These are phyloP conservation scores for Emergomyces orientalis DNA, from an alignment of 2,329 filamentous ascomycete genomes.

Conservation along the genomic window DNA sequence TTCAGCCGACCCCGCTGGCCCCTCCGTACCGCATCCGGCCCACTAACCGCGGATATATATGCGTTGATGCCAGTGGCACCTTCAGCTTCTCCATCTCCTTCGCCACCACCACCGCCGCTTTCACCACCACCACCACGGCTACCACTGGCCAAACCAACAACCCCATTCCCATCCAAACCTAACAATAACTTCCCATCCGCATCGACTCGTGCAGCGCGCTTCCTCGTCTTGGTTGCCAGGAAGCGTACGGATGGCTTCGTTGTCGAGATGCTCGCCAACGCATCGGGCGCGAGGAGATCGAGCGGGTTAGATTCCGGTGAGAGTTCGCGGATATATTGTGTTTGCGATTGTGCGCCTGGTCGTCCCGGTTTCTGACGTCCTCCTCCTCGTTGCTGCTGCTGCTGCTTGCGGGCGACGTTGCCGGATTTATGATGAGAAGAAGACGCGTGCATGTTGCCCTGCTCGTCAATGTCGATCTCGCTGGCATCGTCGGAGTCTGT, in stretches of 20 bases:
- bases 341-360: conserved; percentile 32
- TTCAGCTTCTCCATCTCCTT: conserved; percentile 8
- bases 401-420: conserved; percentile 25
- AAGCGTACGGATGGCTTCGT: conserved; percentile 60
- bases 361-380: conserved; percentile 44
- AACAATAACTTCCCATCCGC: conserved; percentile 38
- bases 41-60: conserved; percentile 52
- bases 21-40: conserved; percentile 48
- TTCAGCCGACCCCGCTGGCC: conserved; percentile 53
- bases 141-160: conserved; percentile 36
- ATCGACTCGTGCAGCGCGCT: conserved; percentile 35
- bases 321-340: conserved; percentile 71
- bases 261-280: conserved; percentile 84
- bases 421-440: not conserved
- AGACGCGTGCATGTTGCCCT: conserved; percentile 22
- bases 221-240: conserved; percentile 33
- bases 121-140: conserved; percentile 14
- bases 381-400: conserved; percentile 35
- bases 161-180: conserved; percentile 26
- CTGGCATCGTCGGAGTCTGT: conserved; percentile 53
- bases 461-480: conserved; percentile 34
- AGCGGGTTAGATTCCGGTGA: conserved; percentile 79
- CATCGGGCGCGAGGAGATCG: conserved; percentile 80
- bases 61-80: conserved; percentile 43
- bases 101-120: not conserved